Percentiles rank a stretch among this genome's conserved stretches.
Evolutionary conservation across 148 eudicot genomes (phyloP).

Genomic region (Diospyros lotus): DNA sequence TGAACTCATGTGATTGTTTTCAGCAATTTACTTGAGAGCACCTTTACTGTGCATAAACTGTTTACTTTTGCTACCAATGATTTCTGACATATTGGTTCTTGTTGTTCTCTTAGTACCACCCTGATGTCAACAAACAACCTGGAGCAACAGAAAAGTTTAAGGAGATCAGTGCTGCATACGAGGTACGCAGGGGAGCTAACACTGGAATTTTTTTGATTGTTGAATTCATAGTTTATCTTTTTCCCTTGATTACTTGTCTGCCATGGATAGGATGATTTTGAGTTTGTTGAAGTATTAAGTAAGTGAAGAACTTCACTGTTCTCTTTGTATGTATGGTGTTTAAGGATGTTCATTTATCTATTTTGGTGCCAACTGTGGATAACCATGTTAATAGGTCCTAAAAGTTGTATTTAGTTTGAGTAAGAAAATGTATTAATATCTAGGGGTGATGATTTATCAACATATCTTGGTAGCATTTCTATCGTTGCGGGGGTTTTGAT

Average conservation of each 20-base stretch:
- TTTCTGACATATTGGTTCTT: constrained; percentile 23
- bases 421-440: background rate
- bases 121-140: constrained; percentile 96
- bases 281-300: background rate
- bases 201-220: background rate
- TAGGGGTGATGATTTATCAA: too few relatives aligned
- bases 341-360: background rate
- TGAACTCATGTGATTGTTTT: background rate
- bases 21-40: background rate
- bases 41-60: background rate
- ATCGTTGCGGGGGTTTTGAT: too few relatives aligned
- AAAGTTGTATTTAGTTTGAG: background rate
- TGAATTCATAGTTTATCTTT: background rate
- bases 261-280: background rate
- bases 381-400: background rate
- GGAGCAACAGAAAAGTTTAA: constrained; percentile 99
- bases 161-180: constrained; percentile 97
- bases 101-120: constrained; percentile 65
- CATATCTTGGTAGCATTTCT: too few relatives aligned
- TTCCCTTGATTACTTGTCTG: background rate
- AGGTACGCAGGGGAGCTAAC: constrained; percentile 47
- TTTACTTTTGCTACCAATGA: background rate
- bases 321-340: background rate
- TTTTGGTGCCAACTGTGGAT: background rate
- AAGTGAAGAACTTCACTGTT: constrained; percentile 4